Conservation (phyloP, 2,329 filamentous ascomycete genomes). For the Rhexocercosporidium sp. region DNA sequence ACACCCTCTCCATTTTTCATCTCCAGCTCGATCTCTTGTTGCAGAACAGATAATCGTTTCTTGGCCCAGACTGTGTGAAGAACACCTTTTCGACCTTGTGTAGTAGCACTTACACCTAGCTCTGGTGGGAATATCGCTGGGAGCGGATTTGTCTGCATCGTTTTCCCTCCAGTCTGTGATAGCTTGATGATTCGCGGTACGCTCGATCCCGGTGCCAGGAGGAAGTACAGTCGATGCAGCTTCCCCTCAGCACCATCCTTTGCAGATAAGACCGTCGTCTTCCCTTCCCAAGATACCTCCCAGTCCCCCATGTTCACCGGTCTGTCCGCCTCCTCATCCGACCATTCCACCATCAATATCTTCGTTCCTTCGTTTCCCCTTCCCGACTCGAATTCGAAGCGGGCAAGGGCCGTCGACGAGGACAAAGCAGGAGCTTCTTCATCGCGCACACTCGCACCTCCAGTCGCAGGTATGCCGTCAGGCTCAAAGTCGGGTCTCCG, state of each 20-base stretch:
- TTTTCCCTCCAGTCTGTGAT: conserved; percentile 47
- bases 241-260: conserved; percentile 45
- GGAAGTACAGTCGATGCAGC: conserved; percentile 73
- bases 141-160: conserved; percentile 74
- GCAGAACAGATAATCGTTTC: conserved; percentile 75
- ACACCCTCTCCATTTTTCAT: conserved; percentile 81
- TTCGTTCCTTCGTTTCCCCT: conserved; percentile 85
- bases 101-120: conserved; percentile 68
- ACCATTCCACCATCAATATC: conserved; percentile 93
- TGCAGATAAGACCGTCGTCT: conserved; percentile 69
- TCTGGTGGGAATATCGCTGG: conserved; percentile 86
- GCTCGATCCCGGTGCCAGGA: conserved; percentile 73
- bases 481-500: conserved; percentile 32
- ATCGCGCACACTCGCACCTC: conserved; percentile 32
- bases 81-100: conserved; percentile 78
- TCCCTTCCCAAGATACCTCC: conserved; percentile 85
- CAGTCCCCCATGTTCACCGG: conserved; percentile 57
- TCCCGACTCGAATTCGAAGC: conserved; percentile 85
- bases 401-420: conserved; percentile 68
- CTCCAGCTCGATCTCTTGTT: conserved; percentile 78
- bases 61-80: conserved; percentile 88
- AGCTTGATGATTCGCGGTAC: conserved; percentile 78
- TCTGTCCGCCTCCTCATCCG: conserved; percentile 56
- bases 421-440: conserved; percentile 52
- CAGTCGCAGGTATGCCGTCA: conserved; percentile 29